Conservation (phyloP, 331 rosid genomes). For the Stylosanthes scabra region DNA sequence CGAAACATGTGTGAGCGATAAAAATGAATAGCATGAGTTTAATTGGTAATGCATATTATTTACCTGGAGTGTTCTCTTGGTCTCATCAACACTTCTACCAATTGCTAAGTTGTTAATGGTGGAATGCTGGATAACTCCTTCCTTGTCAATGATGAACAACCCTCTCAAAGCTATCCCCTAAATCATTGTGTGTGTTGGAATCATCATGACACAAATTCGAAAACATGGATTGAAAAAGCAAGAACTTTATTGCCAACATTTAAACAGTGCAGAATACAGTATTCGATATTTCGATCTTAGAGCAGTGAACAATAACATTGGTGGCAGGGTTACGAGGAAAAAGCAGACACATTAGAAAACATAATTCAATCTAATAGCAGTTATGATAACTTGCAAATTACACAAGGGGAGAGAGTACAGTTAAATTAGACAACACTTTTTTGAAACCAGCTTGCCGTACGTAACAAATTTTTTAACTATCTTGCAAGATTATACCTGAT, state of each 20-base stretch:
- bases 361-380: neutral
- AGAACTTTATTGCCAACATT: conserved; percentile 15
- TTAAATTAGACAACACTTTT: neutral
- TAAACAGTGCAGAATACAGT: conserved; percentile 1
- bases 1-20: neutral
- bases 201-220: conserved; percentile 3
- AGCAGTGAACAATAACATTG: neutral
- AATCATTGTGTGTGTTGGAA: neutral
- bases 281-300: conserved; percentile 15
- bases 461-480: conserved; percentile 4
- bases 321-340: neutral
- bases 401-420: neutral
- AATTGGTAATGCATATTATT: neutral
- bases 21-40: neutral
- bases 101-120: conserved; percentile 94
- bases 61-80: conserved; percentile 98
- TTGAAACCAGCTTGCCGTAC: conserved; percentile 19
- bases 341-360: neutral
- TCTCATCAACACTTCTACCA: conserved; percentile 97
- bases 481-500: conserved; percentile 66
- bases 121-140: conserved; percentile 93
- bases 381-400: conserved; percentile 8
- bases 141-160: conserved; percentile 92
- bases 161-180: conserved; percentile 94
- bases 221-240: neutral